Evolutionary conservation across 345 rosid species (phyloP).

Genomic region (Anacardium occidentale): DNA sequence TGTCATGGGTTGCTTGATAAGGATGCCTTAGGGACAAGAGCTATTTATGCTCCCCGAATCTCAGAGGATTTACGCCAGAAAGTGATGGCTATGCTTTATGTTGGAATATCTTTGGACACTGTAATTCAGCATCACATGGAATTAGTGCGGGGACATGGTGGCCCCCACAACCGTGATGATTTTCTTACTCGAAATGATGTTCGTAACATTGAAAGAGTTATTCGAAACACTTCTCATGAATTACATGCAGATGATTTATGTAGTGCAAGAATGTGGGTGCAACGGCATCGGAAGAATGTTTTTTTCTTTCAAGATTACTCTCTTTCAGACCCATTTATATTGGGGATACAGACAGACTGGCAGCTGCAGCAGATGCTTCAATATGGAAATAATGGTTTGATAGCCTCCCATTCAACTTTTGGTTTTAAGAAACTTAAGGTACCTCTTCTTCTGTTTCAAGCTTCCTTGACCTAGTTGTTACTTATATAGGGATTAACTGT

Average conservation of each 20-base stretch:
- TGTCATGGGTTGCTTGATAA: constrained; percentile 55
- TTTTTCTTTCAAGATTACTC: constrained; percentile 47
- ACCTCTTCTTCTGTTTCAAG: background rate
- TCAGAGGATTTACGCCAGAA: constrained; percentile 56
- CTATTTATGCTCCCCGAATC: constrained; percentile 60
- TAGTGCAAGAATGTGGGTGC: constrained; percentile 50
- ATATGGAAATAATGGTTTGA: constrained; percentile 40
- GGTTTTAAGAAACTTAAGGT: constrained; percentile 60
- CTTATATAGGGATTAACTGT: background rate
- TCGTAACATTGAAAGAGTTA: constrained; percentile 51
- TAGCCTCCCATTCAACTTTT: constrained; percentile 48
- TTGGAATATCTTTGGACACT: constrained; percentile 48
- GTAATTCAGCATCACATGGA: constrained; percentile 50
- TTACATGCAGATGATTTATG: constrained; percentile 39
- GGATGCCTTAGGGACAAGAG: constrained; percentile 58
- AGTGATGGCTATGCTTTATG: constrained; percentile 51
- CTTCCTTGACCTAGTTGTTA: background rate
- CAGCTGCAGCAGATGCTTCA: constrained; percentile 57
- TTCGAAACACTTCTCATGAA: constrained; percentile 43
- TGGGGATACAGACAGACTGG: constrained; percentile 63
- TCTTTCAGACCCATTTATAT: constrained; percentile 35
- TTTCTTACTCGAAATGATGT: constrained; percentile 55
- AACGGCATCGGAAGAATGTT: constrained; percentile 46
- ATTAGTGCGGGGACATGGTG: constrained; percentile 48
- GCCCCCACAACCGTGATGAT: constrained; percentile 59